These are phyloP conservation scores for Ophiostoma ips DNA, from an alignment of 2,329 filamentous ascomycete species.

Conservation along the genomic window DNA sequence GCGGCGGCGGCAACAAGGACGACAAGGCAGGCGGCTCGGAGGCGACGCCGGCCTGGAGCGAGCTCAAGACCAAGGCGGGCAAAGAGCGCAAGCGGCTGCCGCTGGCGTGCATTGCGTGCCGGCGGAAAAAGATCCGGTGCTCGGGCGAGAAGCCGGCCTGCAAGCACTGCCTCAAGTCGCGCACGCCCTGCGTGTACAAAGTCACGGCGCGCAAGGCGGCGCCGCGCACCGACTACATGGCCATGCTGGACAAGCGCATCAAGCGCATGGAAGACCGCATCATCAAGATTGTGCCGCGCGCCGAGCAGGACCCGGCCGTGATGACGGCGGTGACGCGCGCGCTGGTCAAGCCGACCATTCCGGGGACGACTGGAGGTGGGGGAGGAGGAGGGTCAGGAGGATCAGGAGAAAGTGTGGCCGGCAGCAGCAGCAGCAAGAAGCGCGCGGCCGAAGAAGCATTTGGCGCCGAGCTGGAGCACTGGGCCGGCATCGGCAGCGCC, in stretches of 20 bases:
- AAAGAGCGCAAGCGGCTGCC: slow-evolving; percentile 91
- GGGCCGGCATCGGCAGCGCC: slow-evolving; percentile 50
- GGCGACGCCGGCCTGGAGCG: slow-evolving; percentile 54
- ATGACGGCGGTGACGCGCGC: slow-evolving; percentile 53
- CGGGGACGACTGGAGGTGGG: slow-evolving; percentile 29
- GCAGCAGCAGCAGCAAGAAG: slow-evolving; percentile 43
- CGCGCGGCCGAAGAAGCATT: slow-evolving; percentile 79
- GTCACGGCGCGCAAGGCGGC: slow-evolving; percentile 89
- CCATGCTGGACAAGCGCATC: slow-evolving; percentile 89
- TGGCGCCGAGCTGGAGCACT: slow-evolving; percentile 63
- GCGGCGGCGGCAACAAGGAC: slow-evolving; percentile 27
- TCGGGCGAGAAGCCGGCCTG: slow-evolving; percentile 96
- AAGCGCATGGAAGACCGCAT: slow-evolving; percentile 97
- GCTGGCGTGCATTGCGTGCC: slow-evolving; percentile 86
- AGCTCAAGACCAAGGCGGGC: slow-evolving; percentile 80
- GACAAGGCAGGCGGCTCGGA: slow-evolving; percentile 42
- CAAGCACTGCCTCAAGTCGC: slow-evolving; percentile 85
- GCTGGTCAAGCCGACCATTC: slow-evolving; percentile 65
- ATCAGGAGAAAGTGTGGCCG: too few relatives aligned
- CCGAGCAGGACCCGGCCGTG: slow-evolving; percentile 55
- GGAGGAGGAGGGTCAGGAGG: slow-evolving; percentile 11
- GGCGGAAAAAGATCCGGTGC: slow-evolving; percentile 94
- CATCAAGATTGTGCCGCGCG: slow-evolving; percentile 85
- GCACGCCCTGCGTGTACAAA: slow-evolving; percentile 95
- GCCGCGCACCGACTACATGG: slow-evolving; percentile 95